phyloP scores from a whole-genome alignment of 2,329 filamentous ascomycete genomes.

The Lachnellula hyalina region DNA sequence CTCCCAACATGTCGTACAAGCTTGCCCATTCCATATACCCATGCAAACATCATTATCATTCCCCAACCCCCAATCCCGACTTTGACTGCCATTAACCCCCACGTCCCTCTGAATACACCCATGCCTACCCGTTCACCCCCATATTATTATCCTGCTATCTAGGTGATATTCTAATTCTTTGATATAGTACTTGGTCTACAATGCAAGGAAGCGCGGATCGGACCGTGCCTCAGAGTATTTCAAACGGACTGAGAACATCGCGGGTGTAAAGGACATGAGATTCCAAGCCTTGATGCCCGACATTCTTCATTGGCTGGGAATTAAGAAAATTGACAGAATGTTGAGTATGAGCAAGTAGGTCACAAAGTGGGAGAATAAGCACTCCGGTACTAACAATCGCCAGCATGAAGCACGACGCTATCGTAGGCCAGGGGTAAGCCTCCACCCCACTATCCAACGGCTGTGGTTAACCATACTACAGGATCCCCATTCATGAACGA shows the following conservation, averaged over 20 bases:
- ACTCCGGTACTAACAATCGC: slow-evolving; percentile 20
- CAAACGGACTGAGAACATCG: slow-evolving; percentile 95
- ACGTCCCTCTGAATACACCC: slow-evolving; percentile 43
- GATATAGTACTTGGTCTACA: slow-evolving; percentile 54
- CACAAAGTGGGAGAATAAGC: slow-evolving; percentile 5
- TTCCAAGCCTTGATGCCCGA: slow-evolving; percentile 98
- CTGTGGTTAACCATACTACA: slow-evolving; percentile 28
- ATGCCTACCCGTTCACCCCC: slow-evolving; percentile 13
- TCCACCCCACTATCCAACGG: not conserved
- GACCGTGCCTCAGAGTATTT: slow-evolving; percentile 90
- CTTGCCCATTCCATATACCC: slow-evolving; percentile 7
- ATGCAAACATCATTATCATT: slow-evolving; percentile 13
- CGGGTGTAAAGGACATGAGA: slow-evolving; percentile 93
- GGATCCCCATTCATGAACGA: slow-evolving; percentile 80
- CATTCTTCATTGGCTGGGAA: slow-evolving; percentile 95
- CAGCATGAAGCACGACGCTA: slow-evolving; percentile 87
- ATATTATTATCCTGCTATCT: slow-evolving; percentile 47
- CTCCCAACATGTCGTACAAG: slow-evolving; percentile 35
- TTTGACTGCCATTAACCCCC: slow-evolving; percentile 81
- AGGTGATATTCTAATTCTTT: slow-evolving; percentile 17
- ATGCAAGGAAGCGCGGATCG: slow-evolving; percentile 72
- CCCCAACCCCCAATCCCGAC: not conserved
- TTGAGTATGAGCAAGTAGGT: slow-evolving; percentile 84
- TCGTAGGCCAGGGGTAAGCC: slow-evolving; percentile 68
- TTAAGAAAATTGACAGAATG: slow-evolving; percentile 98